Evolutionary conservation across 106 monocot species (phyloP), one percentile per base, ranked within the genome.

Genomic region (Dendrobium huoshanense): DNA sequence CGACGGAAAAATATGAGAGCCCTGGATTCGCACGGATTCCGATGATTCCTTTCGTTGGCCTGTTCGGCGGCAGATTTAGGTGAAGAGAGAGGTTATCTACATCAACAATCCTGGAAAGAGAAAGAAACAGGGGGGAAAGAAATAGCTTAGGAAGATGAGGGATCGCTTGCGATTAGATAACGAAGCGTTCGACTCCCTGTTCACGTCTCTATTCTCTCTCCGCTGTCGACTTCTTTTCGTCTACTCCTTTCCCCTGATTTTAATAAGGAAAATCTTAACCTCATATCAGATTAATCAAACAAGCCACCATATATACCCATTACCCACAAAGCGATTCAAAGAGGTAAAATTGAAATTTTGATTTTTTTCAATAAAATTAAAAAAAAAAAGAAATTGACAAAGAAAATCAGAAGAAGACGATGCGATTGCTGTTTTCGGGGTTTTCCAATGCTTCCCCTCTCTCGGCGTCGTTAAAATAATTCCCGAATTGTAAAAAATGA

Each of bases 211-310:
- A 48, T 37, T 51, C 49, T 48, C 48, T 49, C 76, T 37, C 76
- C 49, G 49, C 49, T 76, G 22, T 49, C 76, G n/a, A 48, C 25
- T 49, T 49, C 49, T 13, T 48, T 74, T 74, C 74, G 74, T 74
- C 74, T 74, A 74, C 74, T 41, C 74, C 74, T 70, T 70, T 70
- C 70, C 70, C 70, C 70, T 68, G 4, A 70, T 37, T 37, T 13
- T 51, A 15, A 70, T 70, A 70, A 3, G 37, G 11, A 33, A 70
- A 70, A 70, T 37, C 70, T 13, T 70, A 70, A 70, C 37, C 33
- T 70, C 29, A 70, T 4, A 70, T 37, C 37, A 70, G 10, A 70
- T 37, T 70, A 70, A 70, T 33, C 29, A 61, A 61, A 61, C 61
- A 61, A 61, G 19, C 4, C 4, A 22, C 61, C 5, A 61, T 16